Base-by-base conservation (phyloP, 345 rosid species). In the Euclidium syriacum region DNA sequence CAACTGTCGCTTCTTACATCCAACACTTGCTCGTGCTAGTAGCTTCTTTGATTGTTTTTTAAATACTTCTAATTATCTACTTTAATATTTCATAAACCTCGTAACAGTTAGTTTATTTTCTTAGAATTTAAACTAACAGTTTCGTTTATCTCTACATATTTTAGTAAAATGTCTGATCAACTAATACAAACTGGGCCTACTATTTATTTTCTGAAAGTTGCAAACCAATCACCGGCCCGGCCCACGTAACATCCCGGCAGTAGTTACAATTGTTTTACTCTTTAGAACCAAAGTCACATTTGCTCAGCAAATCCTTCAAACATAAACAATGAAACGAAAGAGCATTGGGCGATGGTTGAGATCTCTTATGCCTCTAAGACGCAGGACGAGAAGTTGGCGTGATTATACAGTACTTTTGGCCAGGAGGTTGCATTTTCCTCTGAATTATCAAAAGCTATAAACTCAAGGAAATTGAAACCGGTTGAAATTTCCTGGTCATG, bases 1-100 rank as follows among this genome's bases (percentile, higher is more conserved):
- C 67, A 68, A 60, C 62, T 58, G 72, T 68, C 65, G 25, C 33
- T 40, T 1, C 25, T 38, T 24, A 1, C 58, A 2, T 47, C 5
- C 38, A 33, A 49, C 24, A 41, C 52, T 32, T 8, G 11, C 36
- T 65, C 33, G 41, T 64, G 62, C 34, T 15, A 42, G 18, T 18
- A n/a, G 17, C 6, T 20, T 34, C n/a, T 41, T 10, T 25, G 17
- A 44, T 19, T 60, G 18, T 14, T 44, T 19, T 8, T 6, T 12
- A 26, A 6, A 8, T 29, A 18, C 22, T 17, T 41, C 5, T 10
- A 16, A 6, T 20, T 6, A 8, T 29, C 52, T 40, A 7, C n/a
- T 1, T 29, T 30, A 30, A 0, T 5, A 3, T 32, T 33, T 19
- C 3, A 10, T 26, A 19, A 30, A 32, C 38, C 10, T 32, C 5